Evolutionary conservation across 2,329 filamentous ascomycete genomes (phyloP).

Genomic region (Boeremia lycopersici): DNA sequence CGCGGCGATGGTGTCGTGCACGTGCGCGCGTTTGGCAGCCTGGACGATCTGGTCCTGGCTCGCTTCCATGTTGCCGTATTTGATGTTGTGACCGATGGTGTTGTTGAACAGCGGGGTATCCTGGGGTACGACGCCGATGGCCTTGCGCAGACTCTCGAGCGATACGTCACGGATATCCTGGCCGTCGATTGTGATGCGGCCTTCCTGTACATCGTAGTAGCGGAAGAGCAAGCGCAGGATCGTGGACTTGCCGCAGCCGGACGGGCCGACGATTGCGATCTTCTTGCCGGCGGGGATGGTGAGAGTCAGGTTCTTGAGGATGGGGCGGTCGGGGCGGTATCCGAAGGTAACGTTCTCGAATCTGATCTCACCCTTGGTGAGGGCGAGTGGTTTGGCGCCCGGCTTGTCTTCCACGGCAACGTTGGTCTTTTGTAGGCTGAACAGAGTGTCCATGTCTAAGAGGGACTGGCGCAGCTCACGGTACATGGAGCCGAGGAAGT

Average conservation of each 20-base stretch:
- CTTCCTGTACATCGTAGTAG: conserved; percentile 86
- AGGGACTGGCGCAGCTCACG: conserved; percentile 92
- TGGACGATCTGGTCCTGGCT: conserved; percentile 73
- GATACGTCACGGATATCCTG: conserved; percentile 87
- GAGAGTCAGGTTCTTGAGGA: conserved; percentile 81
- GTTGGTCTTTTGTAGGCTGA: conserved; percentile 96
- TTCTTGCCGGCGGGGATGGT: conserved; percentile 96
- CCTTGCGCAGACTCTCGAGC: conserved; percentile 78
- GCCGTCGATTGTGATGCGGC: conserved; percentile 87
- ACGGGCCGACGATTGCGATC: conserved; percentile 92
- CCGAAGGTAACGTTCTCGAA: conserved; percentile 97
- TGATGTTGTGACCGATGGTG: conserved; percentile 93
- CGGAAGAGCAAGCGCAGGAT: conserved; percentile 89
- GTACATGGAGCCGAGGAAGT: conserved; percentile 98
- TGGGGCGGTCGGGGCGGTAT: conserved; percentile 85
- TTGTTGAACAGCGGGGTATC: conserved; percentile 98
- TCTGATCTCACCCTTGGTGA: conserved; percentile 84
- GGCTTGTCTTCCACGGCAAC: conserved; percentile 80
- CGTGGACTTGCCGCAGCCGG: conserved; percentile 95
- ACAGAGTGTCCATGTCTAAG: conserved; percentile 97
- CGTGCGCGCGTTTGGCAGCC: conserved; percentile 80
- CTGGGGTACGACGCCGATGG: conserved; percentile 95
- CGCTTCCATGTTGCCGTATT: conserved; percentile 84
- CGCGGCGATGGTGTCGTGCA: conserved; percentile 74
- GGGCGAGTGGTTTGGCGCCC: conserved; percentile 72